Conservation (phyloP, 2,329 filamentous ascomycete species). For the Phaeosphaeria sp. region DNA sequence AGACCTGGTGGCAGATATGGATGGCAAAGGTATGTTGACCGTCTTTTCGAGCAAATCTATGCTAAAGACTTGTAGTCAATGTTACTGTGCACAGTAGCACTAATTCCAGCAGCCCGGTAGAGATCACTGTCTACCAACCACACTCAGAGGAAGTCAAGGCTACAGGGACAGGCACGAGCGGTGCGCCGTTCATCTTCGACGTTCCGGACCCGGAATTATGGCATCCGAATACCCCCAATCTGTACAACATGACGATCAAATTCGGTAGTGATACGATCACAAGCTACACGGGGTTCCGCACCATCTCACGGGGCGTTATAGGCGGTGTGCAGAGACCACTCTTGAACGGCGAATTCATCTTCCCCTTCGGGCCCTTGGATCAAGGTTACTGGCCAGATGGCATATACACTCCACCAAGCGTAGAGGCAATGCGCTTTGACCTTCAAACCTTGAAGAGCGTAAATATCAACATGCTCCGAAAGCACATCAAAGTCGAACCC, state of each 20-base stretch:
- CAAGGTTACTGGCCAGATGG: slow-evolving; percentile 78
- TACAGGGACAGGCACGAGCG: slow-evolving; percentile 54
- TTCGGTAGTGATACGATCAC: slow-evolving; percentile 61
- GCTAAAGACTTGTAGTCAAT: slow-evolving; percentile 54
- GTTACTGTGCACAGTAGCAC: slow-evolving; percentile 61
- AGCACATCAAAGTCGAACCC: slow-evolving; percentile 74
- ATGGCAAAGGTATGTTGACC: slow-evolving; percentile 36
- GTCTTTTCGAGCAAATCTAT: not conserved
- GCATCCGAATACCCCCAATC: slow-evolving; percentile 67
- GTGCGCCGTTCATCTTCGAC: slow-evolving; percentile 61
- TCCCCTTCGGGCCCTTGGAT: slow-evolving; percentile 72
- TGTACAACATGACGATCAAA: slow-evolving; percentile 70
- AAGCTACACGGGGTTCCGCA: slow-evolving; percentile 75
- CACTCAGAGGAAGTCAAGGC: slow-evolving; percentile 51
- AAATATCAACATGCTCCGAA: slow-evolving; percentile 74
- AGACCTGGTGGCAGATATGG: slow-evolving; percentile 61
- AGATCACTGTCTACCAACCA: slow-evolving; percentile 49
- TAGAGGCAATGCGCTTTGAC: slow-evolving; percentile 73
- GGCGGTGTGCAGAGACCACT: slow-evolving; percentile 67
- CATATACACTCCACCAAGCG: slow-evolving; percentile 68
- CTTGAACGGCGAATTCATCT: slow-evolving; percentile 73
- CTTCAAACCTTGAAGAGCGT: slow-evolving; percentile 68
- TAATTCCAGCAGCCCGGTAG: slow-evolving; percentile 42
- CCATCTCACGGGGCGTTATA: slow-evolving; percentile 63
- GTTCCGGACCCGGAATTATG: slow-evolving; percentile 66